Evolutionary conservation across 148 eudicot genomes (phyloP), one percentile per base, ranked within the genome.

Genomic region (Vaccinium corymbosum): DNA sequence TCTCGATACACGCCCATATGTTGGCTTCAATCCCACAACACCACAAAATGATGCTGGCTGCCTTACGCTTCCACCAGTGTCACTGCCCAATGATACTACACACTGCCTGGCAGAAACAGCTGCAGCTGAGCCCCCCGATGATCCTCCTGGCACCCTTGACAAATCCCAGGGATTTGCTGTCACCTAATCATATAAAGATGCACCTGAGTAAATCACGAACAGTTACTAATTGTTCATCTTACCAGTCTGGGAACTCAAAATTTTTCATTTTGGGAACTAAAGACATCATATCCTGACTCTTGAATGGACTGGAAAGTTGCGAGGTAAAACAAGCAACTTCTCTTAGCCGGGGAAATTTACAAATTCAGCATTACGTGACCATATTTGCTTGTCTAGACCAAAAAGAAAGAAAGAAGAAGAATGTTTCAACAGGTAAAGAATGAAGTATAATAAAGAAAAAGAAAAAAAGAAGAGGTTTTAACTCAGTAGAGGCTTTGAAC

Each of bases 11-110:
- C 98, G 99, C 15, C 99, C 99, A 86, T 97, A 95, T 10, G 99
- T 97, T 72, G 99, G 99, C 89, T 97, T 97, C 84, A 97, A 89
- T 57, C 99, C 99, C 76, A 97, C 99, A 83, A 97, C 98, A 17
- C 98, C 99, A 84, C 99, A 97, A 90, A 97, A 95, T 7, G 99
- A 95, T 61, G 99, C 99, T 2, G 99, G 99, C 83, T 97, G 99
- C 84, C 98, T 94, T 11, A 95, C 99, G 90, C 99, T 97, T 80
- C 99, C 99, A 85, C 99, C 99, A 38, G 99, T 97, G 81, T 97
- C 99, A 87, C 98, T 94, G 59, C 99, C 99, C 82, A 97, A 86
- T 66, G 99, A 95, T 59, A 93, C 98, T 59, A 90, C 94, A 86
- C 99, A 97, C 62, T 97, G 99, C 89, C 99, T 92, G 74, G 98